Conservation (phyloP, 192 early-diverging fungal genomes). For the Linnemannia elongata region DNA sequence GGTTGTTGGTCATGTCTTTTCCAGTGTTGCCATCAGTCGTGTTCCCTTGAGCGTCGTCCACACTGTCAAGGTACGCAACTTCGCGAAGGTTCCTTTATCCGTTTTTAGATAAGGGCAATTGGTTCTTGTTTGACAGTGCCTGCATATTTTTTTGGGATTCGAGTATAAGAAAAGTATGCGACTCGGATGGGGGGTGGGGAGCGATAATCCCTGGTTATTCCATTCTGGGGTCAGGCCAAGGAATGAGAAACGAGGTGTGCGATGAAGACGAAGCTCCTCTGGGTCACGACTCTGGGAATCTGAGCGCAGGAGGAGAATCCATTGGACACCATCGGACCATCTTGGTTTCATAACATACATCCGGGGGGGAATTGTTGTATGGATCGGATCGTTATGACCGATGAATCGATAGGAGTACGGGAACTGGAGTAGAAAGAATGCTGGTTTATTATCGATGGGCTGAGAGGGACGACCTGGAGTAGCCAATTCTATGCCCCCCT, state of each 20-base stretch:
- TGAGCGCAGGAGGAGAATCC: not conserved
- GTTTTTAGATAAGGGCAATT: not conserved
- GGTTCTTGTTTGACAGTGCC: not conserved
- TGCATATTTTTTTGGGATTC: not conserved
- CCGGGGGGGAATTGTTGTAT: not conserved
- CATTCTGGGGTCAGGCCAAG: not conserved
- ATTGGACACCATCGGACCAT: not conserved
- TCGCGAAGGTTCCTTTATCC: not conserved
- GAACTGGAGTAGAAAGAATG: not conserved
- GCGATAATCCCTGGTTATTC: not conserved
- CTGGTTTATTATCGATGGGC: not conserved
- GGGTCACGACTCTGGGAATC: not conserved
- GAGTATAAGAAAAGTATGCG: not conserved
- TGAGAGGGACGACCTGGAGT: not conserved
- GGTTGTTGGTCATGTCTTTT: conserved; percentile 88
- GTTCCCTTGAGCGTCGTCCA: conserved; percentile 90
- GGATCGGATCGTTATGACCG: not conserved
- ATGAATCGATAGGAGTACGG: not conserved
- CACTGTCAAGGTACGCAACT: conserved; percentile 84
- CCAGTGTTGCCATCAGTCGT: conserved; percentile 77
- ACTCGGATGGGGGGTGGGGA: not conserved
- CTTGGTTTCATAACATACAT: not conserved
- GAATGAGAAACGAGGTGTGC: not conserved
- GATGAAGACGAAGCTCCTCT: not conserved
- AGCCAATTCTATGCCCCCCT: not conserved